Conservation (phyloP, 176 grass and related monocot genomes). For the Luzula sylvatica region DNA sequence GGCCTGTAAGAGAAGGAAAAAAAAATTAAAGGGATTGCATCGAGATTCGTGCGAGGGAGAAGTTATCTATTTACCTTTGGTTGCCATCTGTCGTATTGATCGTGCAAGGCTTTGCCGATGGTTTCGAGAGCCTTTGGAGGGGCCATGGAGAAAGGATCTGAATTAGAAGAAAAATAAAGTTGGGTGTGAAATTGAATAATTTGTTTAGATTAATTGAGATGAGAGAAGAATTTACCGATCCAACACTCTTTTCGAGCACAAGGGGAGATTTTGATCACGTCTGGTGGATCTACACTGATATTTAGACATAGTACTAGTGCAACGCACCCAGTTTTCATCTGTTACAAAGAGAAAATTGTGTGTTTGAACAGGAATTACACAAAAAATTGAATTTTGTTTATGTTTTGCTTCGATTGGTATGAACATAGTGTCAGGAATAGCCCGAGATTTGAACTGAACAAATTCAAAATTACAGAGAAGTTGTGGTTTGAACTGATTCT, state of each 20-base stretch:
- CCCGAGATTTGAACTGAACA: no score
- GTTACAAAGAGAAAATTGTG: slow-evolving; percentile 17
- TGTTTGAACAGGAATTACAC: no score
- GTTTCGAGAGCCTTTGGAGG: slow-evolving; percentile 82
- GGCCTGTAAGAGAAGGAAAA: slow-evolving; percentile 32
- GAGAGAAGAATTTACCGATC: slow-evolving; percentile 71
- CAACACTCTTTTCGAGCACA: slow-evolving; percentile 98
- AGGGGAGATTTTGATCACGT: slow-evolving; percentile 97
- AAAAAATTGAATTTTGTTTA: no score
- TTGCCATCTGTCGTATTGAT: slow-evolving; percentile 96
- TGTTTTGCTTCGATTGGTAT: no score
- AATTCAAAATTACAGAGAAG: no score
- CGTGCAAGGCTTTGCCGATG: slow-evolving; percentile 92
- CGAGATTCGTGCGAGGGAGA: neutral
- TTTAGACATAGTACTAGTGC: slow-evolving; percentile 97
- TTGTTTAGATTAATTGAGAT: neutral
- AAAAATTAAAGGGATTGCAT: slow-evolving; percentile 1
- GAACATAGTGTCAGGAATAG: no score
- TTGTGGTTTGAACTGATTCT: no score
- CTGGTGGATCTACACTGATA: slow-evolving; percentile 92
- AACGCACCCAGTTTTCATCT: slow-evolving; percentile 99
- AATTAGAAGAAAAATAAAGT: slow-evolving; percentile 4
- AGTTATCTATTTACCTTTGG: slow-evolving; percentile 52
- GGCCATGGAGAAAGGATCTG: slow-evolving; percentile 95
- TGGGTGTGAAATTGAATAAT: neutral